Evolutionary conservation across 2,329 filamentous ascomycete species (phyloP).

Genomic region (Periconia sp.): DNA sequence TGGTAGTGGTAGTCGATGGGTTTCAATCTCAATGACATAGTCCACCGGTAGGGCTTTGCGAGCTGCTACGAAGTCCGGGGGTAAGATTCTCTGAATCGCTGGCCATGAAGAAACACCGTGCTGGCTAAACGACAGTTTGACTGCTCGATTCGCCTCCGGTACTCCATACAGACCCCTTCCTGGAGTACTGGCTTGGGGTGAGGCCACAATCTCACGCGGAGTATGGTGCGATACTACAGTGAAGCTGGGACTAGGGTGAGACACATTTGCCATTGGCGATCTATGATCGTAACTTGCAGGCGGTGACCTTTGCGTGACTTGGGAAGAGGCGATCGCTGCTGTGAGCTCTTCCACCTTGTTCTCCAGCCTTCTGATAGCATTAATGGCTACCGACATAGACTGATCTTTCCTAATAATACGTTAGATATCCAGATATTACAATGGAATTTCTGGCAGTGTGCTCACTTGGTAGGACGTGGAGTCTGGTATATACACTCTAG

Average conservation of each 20-base stretch:
- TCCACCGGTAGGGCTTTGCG: conserved; percentile 47
- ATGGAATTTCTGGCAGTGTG: background rate
- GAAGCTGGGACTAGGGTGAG: conserved; percentile 31
- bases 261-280: conserved; percentile 28
- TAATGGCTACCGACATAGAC: conserved; percentile 57
- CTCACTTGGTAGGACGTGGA: conserved; percentile 55
- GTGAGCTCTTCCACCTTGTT: conserved; percentile 55
- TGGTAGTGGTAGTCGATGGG: conserved; percentile 48
- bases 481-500: conserved; percentile 56
- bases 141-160: conserved; percentile 18
- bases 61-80: conserved; percentile 42
- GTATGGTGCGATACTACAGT: conserved; percentile 17
- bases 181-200: conserved; percentile 30
- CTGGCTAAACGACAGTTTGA: conserved; percentile 54
- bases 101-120: conserved; percentile 55
- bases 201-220: conserved; percentile 25
- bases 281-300: conserved; percentile 23
- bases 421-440: background rate
- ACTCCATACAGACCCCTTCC: conserved; percentile 22
- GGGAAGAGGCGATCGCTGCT: conserved; percentile 33
- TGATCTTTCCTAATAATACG: conserved; percentile 50
- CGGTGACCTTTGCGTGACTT: conserved; percentile 1
- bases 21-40: conserved; percentile 55
- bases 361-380: conserved; percentile 56
- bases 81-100: conserved; percentile 48